A percentile compares a stretch with the other conserved stretches of the same genome.
Evolutionary conservation across 1,139 yeast species (phyloP).

Genomic region (Lodderomyces metapsilosis): DNA sequence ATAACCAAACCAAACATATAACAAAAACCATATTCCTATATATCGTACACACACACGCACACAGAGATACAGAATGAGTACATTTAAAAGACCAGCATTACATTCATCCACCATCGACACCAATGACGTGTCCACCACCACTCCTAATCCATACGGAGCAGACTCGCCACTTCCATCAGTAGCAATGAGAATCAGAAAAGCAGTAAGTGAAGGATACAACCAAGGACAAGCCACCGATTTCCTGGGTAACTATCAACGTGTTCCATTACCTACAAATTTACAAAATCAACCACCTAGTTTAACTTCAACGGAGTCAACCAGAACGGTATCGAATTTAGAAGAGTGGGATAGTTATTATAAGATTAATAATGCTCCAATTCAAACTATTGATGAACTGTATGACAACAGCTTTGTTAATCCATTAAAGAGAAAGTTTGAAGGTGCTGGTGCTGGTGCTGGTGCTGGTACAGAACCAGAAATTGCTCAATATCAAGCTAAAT

Average conservation of each 20-base stretch:
- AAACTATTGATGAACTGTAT: conserved; percentile 19
- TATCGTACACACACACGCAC: too few relatives aligned
- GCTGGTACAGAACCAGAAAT: conserved; percentile 16
- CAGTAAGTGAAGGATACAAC: conserved; percentile 62
- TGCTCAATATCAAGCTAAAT: conserved; percentile 22
- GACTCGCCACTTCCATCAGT: conserved; percentile 44
- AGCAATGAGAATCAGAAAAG: conserved; percentile 72
- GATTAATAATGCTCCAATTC: conserved; percentile 16
- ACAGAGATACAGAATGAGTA: too few relatives aligned
- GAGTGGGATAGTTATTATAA: conserved; percentile 17
- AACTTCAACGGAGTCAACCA: conserved; percentile 41
- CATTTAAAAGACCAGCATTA: conserved; percentile 3
- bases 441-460: conserved; percentile 17
- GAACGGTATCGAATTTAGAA: conserved; percentile 18
- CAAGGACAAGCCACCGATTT: conserved; percentile 49
- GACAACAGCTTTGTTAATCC: conserved; percentile 12
- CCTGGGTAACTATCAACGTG: conserved; percentile 26
- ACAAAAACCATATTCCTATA: not conserved
- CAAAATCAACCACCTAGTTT: conserved; percentile 40
- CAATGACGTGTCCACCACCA: not conserved
- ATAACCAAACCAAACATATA: not conserved
- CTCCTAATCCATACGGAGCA: conserved; percentile 3
- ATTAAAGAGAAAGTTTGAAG: conserved; percentile 42
- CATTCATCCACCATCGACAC: not conserved
- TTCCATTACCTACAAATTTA: conserved; percentile 50